Evolutionary conservation across 1,284 basidiomycete genomes (phyloP).

Genomic region (Ceratobasidium sp.): DNA sequence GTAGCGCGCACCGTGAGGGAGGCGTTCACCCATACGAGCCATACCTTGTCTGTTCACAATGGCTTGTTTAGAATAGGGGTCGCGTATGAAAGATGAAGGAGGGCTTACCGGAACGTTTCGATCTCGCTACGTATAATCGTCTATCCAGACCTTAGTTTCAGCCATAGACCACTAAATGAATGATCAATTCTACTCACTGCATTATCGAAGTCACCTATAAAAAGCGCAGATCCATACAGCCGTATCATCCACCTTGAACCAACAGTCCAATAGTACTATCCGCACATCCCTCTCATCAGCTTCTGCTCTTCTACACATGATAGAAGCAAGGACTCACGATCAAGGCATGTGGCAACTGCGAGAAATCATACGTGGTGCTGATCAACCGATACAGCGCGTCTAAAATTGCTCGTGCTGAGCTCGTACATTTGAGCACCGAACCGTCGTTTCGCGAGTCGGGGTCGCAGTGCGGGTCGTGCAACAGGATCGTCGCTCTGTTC

Average conservation of each 20-base stretch:
- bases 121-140: constrained; percentile 34
- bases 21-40: constrained; percentile 40
- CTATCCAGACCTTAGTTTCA: background rate
- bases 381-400: constrained; percentile 35
- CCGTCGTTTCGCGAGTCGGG: constrained; percentile 38
- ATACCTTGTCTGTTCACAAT: constrained; percentile 39
- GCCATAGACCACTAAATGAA: no score
- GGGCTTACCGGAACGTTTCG: constrained; percentile 27
- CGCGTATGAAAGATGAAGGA: background rate
- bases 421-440: constrained; percentile 42
- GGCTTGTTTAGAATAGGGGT: background rate
- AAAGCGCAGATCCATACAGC: constrained; percentile 30
- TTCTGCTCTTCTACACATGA: no score
- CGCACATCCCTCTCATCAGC: background rate
- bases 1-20: constrained; percentile 36
- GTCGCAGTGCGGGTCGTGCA: constrained; percentile 48
- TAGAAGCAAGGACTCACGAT: constrained; percentile 4
- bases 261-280: constrained; percentile 29
- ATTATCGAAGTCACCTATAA: constrained; percentile 40
- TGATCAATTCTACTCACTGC: constrained; percentile 5
- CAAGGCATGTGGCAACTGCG: constrained; percentile 35
- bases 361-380: constrained; percentile 41
- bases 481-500: constrained; percentile 47
- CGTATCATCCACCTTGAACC: constrained; percentile 42
- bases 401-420: constrained; percentile 28